A percentile compares a stretch with the other conserved stretches of the same genome.
These are phyloP conservation scores for Cadophora gregata DNA, from an alignment of 2,329 filamentous ascomycete species.

Conservation along the genomic window DNA sequence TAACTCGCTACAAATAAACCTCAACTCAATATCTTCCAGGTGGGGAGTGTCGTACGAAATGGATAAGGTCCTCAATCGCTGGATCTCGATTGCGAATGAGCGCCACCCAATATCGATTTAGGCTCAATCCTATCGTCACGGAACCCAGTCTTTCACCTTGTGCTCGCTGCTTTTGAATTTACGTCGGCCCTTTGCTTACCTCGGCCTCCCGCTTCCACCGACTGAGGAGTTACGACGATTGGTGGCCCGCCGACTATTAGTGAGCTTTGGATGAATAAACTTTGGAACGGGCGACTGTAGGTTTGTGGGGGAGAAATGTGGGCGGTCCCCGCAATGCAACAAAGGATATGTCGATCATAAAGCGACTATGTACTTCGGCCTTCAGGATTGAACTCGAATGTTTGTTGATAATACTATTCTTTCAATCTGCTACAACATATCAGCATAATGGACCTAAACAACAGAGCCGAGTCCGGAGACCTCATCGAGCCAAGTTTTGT, in stretches of 20 bases:
- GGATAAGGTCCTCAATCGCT: constrained; percentile 36
- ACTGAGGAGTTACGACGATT: no score
- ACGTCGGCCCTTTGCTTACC: no score
- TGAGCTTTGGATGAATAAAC: no score
- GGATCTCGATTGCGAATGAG: not conserved
- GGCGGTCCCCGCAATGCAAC: not conserved
- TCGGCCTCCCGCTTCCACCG: no score
- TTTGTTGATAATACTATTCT: not conserved
- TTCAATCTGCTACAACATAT: not conserved
- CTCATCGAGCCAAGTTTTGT: not conserved
- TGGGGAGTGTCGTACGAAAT: constrained; percentile 30
- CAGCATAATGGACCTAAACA: not conserved
- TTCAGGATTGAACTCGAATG: not conserved
- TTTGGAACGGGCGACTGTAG: constrained; percentile 41
- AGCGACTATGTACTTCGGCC: not conserved
- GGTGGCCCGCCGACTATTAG: no score
- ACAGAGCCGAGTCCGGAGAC: not conserved
- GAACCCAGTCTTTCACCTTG: not conserved
- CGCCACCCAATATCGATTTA: not conserved
- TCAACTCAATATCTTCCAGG: constrained; percentile 34
- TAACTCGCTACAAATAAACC: constrained; percentile 34
- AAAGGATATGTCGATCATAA: not conserved
- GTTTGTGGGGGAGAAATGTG: constrained; percentile 14
- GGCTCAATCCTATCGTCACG: not conserved
- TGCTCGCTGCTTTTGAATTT: no score